Conservation (phyloP, 495 filamentous ascomycete species). For the Bacidia rubella region DNA sequence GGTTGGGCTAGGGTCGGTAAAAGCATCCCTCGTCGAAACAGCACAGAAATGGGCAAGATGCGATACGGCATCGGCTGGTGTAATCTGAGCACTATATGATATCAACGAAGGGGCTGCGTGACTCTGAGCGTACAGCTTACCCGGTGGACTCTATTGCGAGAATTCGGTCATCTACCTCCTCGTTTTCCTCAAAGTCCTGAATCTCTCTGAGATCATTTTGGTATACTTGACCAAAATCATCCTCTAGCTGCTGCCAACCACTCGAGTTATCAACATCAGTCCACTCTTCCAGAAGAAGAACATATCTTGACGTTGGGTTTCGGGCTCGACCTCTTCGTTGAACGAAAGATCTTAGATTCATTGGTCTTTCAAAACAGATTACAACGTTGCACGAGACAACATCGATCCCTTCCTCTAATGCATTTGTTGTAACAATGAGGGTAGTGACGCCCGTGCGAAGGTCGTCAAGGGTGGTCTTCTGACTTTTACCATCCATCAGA, state of each 20-base stretch:
- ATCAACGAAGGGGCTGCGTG: constrained; percentile 19
- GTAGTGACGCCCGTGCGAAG: constrained; percentile 61
- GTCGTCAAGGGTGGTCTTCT: constrained; percentile 46
- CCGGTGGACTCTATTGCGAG: constrained; percentile 42
- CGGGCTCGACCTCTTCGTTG: constrained; percentile 76
- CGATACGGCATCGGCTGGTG: constrained; percentile 51
- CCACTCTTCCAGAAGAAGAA: constrained; percentile 42
- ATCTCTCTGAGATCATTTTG: constrained; percentile 51
- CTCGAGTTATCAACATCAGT: constrained; percentile 26
- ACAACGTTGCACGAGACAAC: constrained; percentile 75
- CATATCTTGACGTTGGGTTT: constrained; percentile 53
- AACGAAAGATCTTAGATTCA: constrained; percentile 73
- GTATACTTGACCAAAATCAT: constrained; percentile 59
- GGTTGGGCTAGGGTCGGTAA: constrained; percentile 37
- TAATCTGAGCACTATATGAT: constrained; percentile 50
- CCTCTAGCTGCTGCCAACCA: constrained; percentile 52
- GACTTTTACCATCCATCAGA: constrained; percentile 39
- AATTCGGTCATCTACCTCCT: constrained; percentile 29
- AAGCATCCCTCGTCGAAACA: constrained; percentile 41
- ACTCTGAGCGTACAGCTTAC: constrained; percentile 21
- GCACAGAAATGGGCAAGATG: constrained; percentile 80
- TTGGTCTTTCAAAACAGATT: constrained; percentile 67
- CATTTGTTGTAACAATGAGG: constrained; percentile 69
- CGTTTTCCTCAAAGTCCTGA: constrained; percentile 34
- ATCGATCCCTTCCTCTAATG: constrained; percentile 88